Evolutionary conservation across 2,329 filamentous ascomycete species (phyloP), one percentile per base, ranked within the genome.

Genomic region (Colletotrichum spinosum): DNA sequence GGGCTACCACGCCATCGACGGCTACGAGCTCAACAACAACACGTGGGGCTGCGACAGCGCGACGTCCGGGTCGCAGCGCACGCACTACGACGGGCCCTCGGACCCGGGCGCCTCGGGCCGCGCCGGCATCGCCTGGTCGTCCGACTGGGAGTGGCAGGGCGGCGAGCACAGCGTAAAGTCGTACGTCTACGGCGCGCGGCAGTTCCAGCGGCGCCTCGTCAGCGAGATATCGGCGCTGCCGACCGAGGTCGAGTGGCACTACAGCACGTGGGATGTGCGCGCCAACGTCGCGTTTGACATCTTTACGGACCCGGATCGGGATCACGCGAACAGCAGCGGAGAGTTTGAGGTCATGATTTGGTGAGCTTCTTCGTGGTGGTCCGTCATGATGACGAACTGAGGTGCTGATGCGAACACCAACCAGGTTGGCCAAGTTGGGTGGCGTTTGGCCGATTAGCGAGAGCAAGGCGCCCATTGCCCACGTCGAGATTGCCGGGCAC

Each of bases 341-440:
- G 75, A 76, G 37, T 89, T 86, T 71, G 88, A 90, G 75, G 79
- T 90, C 70, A 91, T 91, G 88, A 82, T 91, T 69, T 91, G 88
- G 88, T 74, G 59, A 37, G 70, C 60, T 9, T 5, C 8, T 2
- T 0, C 2, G 17, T 9, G 10, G 6, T 38, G 1, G 3, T 17
- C 17, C 17, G 2, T 17, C 0, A 1, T 17, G 17, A 17, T 17
- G 17, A 9, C 25, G 17, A 13, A 7, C 10, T n/a, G 42, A 10
- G 0, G 8, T 2, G 11, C 15, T 46, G 12, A 49, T 33, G 8
- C 2, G 25, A 25, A 25, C 12, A 8, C 44, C 9, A 0, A 38
- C 13, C 4, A 85, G 84, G 37, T 75, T 88, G 41, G 49, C 86
- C 84, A 34, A 83, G 84, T 55, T 86, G 2, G 86, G 86, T 6